These are phyloP conservation scores for Podaxis mareebaensis DNA, from an alignment of 768 basidiomycete species.

Conservation along the genomic window DNA sequence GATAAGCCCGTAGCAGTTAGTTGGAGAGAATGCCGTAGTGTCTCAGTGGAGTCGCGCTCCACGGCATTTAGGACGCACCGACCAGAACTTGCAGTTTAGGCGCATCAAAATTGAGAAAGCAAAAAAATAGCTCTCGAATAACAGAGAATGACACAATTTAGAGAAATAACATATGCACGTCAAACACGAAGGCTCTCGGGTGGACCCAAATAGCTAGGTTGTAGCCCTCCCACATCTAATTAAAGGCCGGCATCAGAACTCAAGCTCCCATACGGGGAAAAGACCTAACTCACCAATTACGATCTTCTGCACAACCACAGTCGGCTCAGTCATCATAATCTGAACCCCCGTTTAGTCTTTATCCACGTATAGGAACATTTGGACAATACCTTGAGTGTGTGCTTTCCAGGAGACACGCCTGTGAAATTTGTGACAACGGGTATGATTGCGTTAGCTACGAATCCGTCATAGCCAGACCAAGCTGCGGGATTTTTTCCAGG, in stretches of 20 bases:
- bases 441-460: conserved; percentile 52
- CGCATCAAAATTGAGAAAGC: neutral
- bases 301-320: conserved; percentile 60
- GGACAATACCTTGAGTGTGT: conserved; percentile 51
- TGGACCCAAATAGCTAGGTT: conserved; percentile 61
- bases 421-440: conserved; percentile 38
- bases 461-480: conserved; percentile 50
- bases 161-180: neutral
- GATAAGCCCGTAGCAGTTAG: neutral
- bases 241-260: neutral
- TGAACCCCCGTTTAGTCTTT: conserved; percentile 19
- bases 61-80: neutral
- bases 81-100: neutral
- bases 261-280: neutral
- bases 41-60: neutral
- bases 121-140: neutral
- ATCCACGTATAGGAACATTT: neutral
- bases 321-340: conserved; percentile 59
- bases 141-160: neutral
- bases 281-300: conserved; percentile 44
- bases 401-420: conserved; percentile 46
- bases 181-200: conserved; percentile 48
- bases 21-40: neutral
- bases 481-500: conserved; percentile 45
- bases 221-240: conserved; percentile 54